Base-by-base conservation (phyloP, 164 flowering plant species). In the Liriodendron chinense region DNA sequence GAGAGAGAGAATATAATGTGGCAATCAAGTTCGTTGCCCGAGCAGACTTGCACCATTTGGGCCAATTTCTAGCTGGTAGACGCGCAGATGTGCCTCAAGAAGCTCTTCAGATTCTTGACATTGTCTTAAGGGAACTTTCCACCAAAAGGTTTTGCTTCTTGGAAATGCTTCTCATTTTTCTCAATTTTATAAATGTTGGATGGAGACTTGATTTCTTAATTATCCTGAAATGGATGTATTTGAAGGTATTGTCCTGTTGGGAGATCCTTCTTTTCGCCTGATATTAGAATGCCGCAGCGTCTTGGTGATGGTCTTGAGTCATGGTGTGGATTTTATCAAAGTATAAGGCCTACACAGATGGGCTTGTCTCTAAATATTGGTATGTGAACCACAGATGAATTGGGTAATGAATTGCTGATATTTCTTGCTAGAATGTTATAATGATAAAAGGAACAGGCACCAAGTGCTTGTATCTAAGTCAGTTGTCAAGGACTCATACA, bases 231-330 rank as follows among this genome's bases (percentile, higher is more conserved):
- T 71, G 74, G 50, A 50, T 74, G 63, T 14, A 48, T 34, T 69
- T 73, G 70, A 74, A 91, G 96, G 82, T 92, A 84, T 67, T 86
- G 86, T 65, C 95, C 96, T 9, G 80, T 94, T 65, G 98, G 95
- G 69, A 86, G 97, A 80, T 94, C 97, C 26, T 94, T 94, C 81
- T 92, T 85, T 78, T 91, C 96, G 9, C 96, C 96, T 64, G 84
- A 88, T 80, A 83, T 94, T 13, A 84, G 92, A 80, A 78, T 68
- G 50, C 96, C 94, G 1, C 92, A 91, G 72, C 81, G 89, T 65
- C 96, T 95, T 74, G 98, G 98, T 67, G 96, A 93, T 14, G 98
- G 98, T 18, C 77, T 95, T 34, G 93, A 90, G 62, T 89, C 82
- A 47, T 94, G 98, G 98, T 82, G 78, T 23, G 99, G 99, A 0